Percentiles rank a stretch among this genome's conserved stretches.
Evolutionary conservation across 2,329 filamentous ascomycete genomes (phyloP).

Genomic region (Acrocalymma vagum): DNA sequence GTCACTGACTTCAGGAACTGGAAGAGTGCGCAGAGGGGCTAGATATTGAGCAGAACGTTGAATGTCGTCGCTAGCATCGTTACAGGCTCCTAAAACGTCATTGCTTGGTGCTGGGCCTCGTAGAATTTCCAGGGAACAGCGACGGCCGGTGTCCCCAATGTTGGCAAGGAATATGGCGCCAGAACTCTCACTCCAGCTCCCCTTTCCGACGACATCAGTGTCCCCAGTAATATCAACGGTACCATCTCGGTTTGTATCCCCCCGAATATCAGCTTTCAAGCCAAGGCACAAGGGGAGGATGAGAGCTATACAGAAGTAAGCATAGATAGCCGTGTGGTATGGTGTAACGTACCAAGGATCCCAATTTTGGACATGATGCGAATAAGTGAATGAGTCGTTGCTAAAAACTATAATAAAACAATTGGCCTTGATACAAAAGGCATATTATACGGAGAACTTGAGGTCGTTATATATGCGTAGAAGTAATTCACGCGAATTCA

Average conservation of each 20-base stretch:
- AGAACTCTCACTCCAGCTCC: slow-evolving; percentile 21
- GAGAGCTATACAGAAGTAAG: slow-evolving; percentile 52
- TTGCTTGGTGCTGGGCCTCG: slow-evolving; percentile 13
- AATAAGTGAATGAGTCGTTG: too few species aligned
- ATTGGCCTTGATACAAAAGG: too few species aligned
- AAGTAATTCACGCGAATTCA: too few species aligned
- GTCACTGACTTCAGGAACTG: slow-evolving; percentile 9
- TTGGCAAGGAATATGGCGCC: slow-evolving; percentile 49
- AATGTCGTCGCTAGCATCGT: slow-evolving; percentile 47
- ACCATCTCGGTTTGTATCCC: slow-evolving; percentile 52
- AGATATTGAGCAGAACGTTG: slow-evolving; percentile 38
- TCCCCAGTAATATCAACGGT: slow-evolving; percentile 30
- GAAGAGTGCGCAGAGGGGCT: slow-evolving; percentile 41
- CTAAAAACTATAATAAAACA: too few species aligned
- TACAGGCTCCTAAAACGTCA: slow-evolving; percentile 40
- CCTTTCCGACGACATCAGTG: slow-evolving; percentile 32
- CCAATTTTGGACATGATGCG: too few species aligned
- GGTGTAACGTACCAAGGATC: too few species aligned
- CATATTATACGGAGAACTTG: too few species aligned
- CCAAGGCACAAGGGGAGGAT: slow-evolving; percentile 57
- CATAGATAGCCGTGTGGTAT: too few species aligned
- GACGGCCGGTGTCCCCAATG: slow-evolving; percentile 40
- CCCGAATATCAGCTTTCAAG: slow-evolving; percentile 30
- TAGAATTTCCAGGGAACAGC: slow-evolving; percentile 30
- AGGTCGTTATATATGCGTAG: too few species aligned